These are phyloP conservation scores for Yamadazyma jaroonii DNA, from an alignment of 1,139 yeast genomes.

Conservation along the genomic window DNA sequence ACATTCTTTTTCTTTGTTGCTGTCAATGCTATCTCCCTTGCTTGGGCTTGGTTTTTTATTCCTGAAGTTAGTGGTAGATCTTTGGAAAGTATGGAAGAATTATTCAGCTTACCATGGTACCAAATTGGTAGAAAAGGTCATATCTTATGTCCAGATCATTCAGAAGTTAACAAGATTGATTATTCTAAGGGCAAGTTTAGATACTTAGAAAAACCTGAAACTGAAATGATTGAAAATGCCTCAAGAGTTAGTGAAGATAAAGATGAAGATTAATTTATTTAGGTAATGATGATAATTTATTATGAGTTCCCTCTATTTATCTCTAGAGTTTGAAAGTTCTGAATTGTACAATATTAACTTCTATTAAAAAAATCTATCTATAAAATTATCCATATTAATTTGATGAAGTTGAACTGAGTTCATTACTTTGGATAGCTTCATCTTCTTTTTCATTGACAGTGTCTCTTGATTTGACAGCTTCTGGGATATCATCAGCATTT, in stretches of 20 bases:
- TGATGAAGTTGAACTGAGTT: constrained; percentile 3
- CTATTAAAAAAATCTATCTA: not conserved
- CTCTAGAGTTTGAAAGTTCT: too few species aligned
- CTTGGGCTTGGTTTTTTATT: constrained; percentile 52
- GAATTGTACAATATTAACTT: not conserved
- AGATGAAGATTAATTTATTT: constrained; percentile 4
- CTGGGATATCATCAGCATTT: constrained; percentile 16
- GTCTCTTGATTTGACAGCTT: constrained; percentile 8
- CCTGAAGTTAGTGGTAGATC: constrained; percentile 55
- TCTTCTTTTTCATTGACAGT: constrained; percentile 7
- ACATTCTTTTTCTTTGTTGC: constrained; percentile 55
- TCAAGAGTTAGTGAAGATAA: constrained; percentile 8
- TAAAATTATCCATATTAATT: not conserved
- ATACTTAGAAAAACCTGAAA: constrained; percentile 8
- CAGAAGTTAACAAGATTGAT: constrained; percentile 25
- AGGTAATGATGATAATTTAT: not conserved
- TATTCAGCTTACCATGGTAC: constrained; percentile 61
- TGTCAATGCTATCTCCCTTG: constrained; percentile 37
- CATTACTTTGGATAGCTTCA: constrained; percentile 1
- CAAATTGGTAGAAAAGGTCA: constrained; percentile 49
- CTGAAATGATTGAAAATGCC: constrained; percentile 9
- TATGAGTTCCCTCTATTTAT: not conserved
- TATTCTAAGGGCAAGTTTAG: constrained; percentile 9
- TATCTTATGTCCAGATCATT: constrained; percentile 50
- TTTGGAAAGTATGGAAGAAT: constrained; percentile 56